These are phyloP conservation scores for Tieghemiomyces parasiticus DNA, from an alignment of 192 early-diverging fungal species.

Conservation along the genomic window DNA sequence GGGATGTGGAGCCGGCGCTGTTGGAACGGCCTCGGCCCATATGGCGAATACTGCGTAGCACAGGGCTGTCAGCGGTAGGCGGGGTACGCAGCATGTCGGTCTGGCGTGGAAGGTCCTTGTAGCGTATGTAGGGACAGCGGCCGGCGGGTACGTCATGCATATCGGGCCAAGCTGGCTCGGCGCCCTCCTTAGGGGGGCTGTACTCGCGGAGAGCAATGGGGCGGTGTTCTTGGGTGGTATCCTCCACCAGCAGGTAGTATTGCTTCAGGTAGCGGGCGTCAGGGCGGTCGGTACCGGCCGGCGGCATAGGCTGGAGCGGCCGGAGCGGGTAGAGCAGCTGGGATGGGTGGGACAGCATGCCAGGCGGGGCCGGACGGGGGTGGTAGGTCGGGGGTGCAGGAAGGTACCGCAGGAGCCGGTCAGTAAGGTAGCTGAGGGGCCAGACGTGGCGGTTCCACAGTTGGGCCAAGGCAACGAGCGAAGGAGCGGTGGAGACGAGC, in stretches of 20 bases:
- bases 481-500: background rate
- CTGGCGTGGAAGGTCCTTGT: too few relatives aligned
- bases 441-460: background rate
- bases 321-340: background rate
- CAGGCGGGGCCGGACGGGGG: background rate
- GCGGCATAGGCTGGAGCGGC: too few relatives aligned
- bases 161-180: conserved; percentile 32
- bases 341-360: background rate
- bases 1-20: too few relatives aligned
- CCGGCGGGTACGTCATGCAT: conserved; percentile 32
- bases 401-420: background rate
- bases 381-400: background rate
- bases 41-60: too few relatives aligned
- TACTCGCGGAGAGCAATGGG: conserved; percentile 28
- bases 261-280: conserved; percentile 33
- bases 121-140: conserved; percentile 30
- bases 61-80: too few relatives aligned
- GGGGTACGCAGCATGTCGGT: too few relatives aligned
- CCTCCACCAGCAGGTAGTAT: conserved; percentile 27
- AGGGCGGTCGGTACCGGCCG: conserved; percentile 16
- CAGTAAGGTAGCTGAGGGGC: background rate
- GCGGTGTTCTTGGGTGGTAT: conserved; percentile 23
- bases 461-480: background rate
- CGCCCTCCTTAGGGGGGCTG: conserved; percentile 22
- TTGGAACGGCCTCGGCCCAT: too few relatives aligned